phyloP scores from a whole-genome alignment of 2,329 filamentous ascomycete species.

The Paraphoma sp. region DNA sequence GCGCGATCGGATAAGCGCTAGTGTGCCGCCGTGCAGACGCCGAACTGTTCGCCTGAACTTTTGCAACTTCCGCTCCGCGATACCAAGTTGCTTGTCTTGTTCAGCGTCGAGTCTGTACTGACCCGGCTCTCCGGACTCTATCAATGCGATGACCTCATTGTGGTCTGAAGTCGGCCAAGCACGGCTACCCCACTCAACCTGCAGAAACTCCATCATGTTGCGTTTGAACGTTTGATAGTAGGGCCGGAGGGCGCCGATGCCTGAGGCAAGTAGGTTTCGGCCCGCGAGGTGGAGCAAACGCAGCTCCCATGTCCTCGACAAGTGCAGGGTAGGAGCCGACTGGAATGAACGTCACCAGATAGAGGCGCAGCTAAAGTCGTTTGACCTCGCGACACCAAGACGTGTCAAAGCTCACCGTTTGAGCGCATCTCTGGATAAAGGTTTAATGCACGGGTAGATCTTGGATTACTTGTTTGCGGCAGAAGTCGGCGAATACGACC shows the following conservation, averaged over 20 bases:
- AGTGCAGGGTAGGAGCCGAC: background rate
- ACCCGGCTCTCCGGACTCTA: too few species aligned
- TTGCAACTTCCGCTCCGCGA: too few species aligned
- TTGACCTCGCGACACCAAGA: background rate
- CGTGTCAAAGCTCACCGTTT: too few species aligned
- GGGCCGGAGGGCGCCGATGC: background rate
- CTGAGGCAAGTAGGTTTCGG: background rate
- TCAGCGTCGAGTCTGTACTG: too few species aligned
- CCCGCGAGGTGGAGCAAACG: background rate
- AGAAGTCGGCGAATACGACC: background rate
- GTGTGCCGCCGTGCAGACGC: background rate
- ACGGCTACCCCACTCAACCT: too few species aligned
- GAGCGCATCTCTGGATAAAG: too few species aligned
- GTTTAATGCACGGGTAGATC: too few species aligned
- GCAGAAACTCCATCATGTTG: background rate
- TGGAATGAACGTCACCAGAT: background rate
- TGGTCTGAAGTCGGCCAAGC: too few species aligned
- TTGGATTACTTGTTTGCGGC: too few species aligned
- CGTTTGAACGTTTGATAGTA: background rate
- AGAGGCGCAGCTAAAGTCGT: background rate
- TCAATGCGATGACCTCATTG: too few species aligned
- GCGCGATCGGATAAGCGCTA: background rate
- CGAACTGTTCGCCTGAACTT: too few species aligned
- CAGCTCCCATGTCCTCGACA: background rate
- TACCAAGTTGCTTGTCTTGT: background rate